Evolutionary conservation across 345 rosid species (phyloP).

Genomic region (Arabidopsis arenosa): DNA sequence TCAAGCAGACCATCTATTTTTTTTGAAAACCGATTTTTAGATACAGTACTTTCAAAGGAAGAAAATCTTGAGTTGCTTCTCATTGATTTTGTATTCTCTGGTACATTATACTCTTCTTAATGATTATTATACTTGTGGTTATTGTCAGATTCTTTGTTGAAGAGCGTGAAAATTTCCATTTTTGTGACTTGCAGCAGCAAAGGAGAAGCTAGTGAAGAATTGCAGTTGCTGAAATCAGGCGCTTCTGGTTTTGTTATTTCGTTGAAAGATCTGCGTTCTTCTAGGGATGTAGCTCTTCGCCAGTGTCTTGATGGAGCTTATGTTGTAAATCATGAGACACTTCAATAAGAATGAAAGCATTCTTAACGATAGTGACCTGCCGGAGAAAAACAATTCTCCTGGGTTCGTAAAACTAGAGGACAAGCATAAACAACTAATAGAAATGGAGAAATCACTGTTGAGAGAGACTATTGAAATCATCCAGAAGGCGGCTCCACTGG

Average conservation of each 20-base stretch:
- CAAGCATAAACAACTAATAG: slow-evolving; percentile 68
- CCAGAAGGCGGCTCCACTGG: slow-evolving; percentile 92
- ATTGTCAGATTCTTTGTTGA: slow-evolving; percentile 49
- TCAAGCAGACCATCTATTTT: neutral
- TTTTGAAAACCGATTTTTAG: neutral
- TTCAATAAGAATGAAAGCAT: slow-evolving; percentile 39
- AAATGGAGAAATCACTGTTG: slow-evolving; percentile 69
- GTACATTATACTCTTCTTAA: neutral
- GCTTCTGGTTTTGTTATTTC: slow-evolving; percentile 84
- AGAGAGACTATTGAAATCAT: slow-evolving; percentile 65
- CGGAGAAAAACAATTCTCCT: slow-evolving; percentile 43
- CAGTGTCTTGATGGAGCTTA: slow-evolving; percentile 50
- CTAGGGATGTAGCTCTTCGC: slow-evolving; percentile 55
- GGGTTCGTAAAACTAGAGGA: slow-evolving; percentile 74
- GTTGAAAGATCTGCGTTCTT: slow-evolving; percentile 66
- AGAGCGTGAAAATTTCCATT: slow-evolving; percentile 69
- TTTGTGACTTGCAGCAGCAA: slow-evolving; percentile 47
- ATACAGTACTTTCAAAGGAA: slow-evolving; percentile 12
- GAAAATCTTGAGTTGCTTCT: slow-evolving; percentile 11
- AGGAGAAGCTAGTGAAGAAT: slow-evolving; percentile 38
- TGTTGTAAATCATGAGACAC: slow-evolving; percentile 38
- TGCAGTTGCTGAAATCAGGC: slow-evolving; percentile 58
- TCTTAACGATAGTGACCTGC: slow-evolving; percentile 40
- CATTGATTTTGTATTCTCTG: neutral
- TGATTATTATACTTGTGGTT: slow-evolving; percentile 19